Conservation (phyloP, 345 rosid species). For the Pistacia vera region DNA sequence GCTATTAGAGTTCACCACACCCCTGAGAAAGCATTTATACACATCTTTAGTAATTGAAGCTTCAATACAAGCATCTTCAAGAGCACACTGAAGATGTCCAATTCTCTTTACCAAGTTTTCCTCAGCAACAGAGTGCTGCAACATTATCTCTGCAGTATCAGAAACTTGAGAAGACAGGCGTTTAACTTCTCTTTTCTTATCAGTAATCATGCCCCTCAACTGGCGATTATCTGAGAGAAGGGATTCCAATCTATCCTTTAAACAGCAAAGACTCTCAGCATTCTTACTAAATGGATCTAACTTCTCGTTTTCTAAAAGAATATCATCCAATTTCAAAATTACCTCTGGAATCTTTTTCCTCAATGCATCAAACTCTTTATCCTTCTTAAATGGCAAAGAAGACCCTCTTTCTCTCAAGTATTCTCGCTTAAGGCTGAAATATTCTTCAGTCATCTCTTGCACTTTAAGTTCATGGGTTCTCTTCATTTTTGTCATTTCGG, state of each 20-base stretch:
- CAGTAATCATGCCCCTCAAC: constrained; percentile 49
- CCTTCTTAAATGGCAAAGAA: constrained; percentile 55
- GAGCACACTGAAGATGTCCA: constrained; percentile 40
- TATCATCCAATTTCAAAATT: constrained; percentile 55
- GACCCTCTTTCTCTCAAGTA: constrained; percentile 60
- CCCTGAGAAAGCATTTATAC: constrained; percentile 48
- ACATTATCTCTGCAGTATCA: constrained; percentile 49
- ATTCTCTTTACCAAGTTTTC: constrained; percentile 40
- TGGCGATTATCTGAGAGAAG: constrained; percentile 52
- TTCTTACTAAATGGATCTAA: constrained; percentile 32
- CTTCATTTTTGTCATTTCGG: constrained; percentile 88
- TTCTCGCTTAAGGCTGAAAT: constrained; percentile 60
- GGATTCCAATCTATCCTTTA: constrained; percentile 53
- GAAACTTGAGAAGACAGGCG: constrained; percentile 46
- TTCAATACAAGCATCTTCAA: constrained; percentile 55
- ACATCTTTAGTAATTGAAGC: constrained; percentile 56
- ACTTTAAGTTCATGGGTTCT: constrained; percentile 64
- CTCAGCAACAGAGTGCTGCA: constrained; percentile 40
- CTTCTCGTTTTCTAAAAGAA: constrained; percentile 53
- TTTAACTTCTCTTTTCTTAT: constrained; percentile 43
- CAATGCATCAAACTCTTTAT: constrained; percentile 68
- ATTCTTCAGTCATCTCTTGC: constrained; percentile 62
- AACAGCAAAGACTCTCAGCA: constrained; percentile 35
- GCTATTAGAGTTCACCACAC: constrained; percentile 34
- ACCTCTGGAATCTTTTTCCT: constrained; percentile 72